Base-by-base conservation (phyloP, 148 eudicot genomes). In the Fagopyrum homotropicum region DNA sequence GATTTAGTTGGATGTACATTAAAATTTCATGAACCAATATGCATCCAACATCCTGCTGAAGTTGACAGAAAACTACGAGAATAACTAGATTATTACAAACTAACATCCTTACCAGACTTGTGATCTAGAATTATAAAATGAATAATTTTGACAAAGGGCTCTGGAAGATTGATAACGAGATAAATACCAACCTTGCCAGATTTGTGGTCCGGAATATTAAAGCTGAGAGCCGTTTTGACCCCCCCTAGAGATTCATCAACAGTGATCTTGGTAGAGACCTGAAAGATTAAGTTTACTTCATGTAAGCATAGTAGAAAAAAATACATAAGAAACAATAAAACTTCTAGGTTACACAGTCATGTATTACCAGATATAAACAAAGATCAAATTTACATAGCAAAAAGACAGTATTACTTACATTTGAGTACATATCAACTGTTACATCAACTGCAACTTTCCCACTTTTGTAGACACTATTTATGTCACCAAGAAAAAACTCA, bases 221-320 rank as follows among this genome's bases (percentile, higher is more conserved):
- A 89, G 88, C 95, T 89, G 73, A 91, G 78, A 78, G 89, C 86
- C 77, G 89, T 84, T 82, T 86, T 93, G 72, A 86, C 85, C 19
- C 87, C 88, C 5, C 88, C 83, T 79, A 91, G 76, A 59, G 84
- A 78, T 78, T 93, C 88, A 71, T 82, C 81, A 54, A 85, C 69
- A 46, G 93, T 89, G 17, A 93, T 84, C 82, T 88, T 93, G n/a
- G 97, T 89, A 69, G 84, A 82, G 40, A 93, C 85, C 98, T 93
- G 85, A 30, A 66, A 66, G 12, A n/a, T 5, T 56, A 72, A 70
- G 64, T n/a, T 64, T 30, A 68, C 29, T 19, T 52, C 70, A 50
- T 12, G 40, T 17, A 9, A 30, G 14, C 44, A 19, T 74, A 63
- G 15, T 68, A 29, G 10, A 75, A 12, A 29, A n/a, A 14, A 47